Conservation (phyloP, 805 yeast species). For the Blastobotrys americana region DNA sequence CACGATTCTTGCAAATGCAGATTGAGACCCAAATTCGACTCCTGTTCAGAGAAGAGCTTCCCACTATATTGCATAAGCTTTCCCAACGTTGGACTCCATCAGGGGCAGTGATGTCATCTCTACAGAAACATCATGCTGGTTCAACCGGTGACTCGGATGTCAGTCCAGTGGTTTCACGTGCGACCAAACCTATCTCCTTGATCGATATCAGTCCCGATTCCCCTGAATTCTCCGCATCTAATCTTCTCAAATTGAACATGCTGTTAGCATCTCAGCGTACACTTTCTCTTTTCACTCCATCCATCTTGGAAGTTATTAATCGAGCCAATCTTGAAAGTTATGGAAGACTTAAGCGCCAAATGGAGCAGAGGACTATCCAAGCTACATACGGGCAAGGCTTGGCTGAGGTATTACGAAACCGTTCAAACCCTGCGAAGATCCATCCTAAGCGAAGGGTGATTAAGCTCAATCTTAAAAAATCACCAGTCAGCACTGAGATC, state of each 20-base stretch:
- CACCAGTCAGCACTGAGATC: not conserved
- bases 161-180: constrained; percentile 17
- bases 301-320: constrained; percentile 50
- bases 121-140: constrained; percentile 12
- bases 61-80: constrained; percentile 69
- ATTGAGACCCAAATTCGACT: constrained; percentile 76
- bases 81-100: constrained; percentile 56
- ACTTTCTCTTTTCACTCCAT: constrained; percentile 58
- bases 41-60: constrained; percentile 75
- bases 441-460: constrained; percentile 29
- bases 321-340: constrained; percentile 41
- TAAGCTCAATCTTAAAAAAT: constrained; percentile 14
- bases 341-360: constrained; percentile 20
- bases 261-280: constrained; percentile 74
- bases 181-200: constrained; percentile 37
- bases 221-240: constrained; percentile 59
- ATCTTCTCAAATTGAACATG: constrained; percentile 58
- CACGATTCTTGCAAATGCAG: constrained; percentile 73
- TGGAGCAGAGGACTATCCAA: constrained; percentile 20
- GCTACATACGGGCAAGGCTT: constrained; percentile 10
- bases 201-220: constrained; percentile 50
- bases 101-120: constrained; percentile 22
- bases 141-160: constrained; percentile 14
- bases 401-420: constrained; percentile 14
- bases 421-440: constrained; percentile 14